Evolutionary conservation across 2,329 filamentous ascomycete genomes (phyloP), one percentile per base, ranked within the genome.

Genomic region (Fusarium proliferatum): DNA sequence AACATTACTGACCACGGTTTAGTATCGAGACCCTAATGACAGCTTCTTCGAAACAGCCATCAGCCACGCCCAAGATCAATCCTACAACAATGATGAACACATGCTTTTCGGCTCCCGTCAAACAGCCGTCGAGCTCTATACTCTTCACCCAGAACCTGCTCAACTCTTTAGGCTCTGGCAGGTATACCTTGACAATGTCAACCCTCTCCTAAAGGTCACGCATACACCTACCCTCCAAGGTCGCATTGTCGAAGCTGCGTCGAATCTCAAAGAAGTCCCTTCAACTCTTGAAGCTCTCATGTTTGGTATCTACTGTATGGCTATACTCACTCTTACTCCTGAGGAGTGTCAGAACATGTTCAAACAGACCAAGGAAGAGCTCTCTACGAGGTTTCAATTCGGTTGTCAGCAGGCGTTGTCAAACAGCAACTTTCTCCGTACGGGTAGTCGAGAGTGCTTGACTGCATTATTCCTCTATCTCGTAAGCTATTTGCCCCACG

Each of bases 121-220:
- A 23, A 75, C 79, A 28, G 66, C 71, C 5, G 74, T 86, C n/a
- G 82, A 88, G 67, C 77, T 91, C 3, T 82, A 84, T 8, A 79
- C 82, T 4, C 73, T 90, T 0, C 91, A 93, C 34, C 86, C 86
- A 0, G 76, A 82, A 0, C 82, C 82, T 0, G 80, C 82, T 3
- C 81, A 85, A 0, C 85, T 87, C 11, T 86, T 88, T 64, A 77
- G 81, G 30, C 79, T 88, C 2, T 91, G 89, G 88, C 88, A 91
- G 75, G 80, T 86, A 1, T 91, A 88, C 69, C 79, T 91, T 1
- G 85, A 90, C 34, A 89, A 89, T 45, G 85, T 91, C 57, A 84
- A 91, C 69, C 89, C 89, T 0, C 71, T 91, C 5, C 79, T 90
- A n/a, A 90, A 89, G 59, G 82, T 91, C 41, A 87, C 87, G 0